Evolutionary conservation across 2,329 filamentous ascomycete species (phyloP).

Genomic region (Exophiala alcalophila): DNA sequence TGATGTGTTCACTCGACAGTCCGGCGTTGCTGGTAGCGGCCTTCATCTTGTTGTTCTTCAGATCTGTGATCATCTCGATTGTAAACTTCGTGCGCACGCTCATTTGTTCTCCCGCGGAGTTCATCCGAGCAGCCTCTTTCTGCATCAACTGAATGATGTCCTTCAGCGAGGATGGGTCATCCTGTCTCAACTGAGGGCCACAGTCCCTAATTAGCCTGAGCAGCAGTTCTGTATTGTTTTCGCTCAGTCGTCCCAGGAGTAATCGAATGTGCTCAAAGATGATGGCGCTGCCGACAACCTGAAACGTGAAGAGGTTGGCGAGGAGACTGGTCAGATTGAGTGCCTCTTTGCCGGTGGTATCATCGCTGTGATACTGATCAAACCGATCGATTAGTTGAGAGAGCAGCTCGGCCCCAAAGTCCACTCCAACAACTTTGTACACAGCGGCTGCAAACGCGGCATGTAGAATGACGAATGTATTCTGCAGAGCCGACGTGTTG

Average conservation of each 20-base stretch:
- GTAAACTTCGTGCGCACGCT: slow-evolving; percentile 93
- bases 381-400: slow-evolving; percentile 76
- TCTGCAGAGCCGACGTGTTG: slow-evolving; percentile 73
- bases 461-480: slow-evolving; percentile 86
- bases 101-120: slow-evolving; percentile 59
- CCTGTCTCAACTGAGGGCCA: slow-evolving; percentile 78
- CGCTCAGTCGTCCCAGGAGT: slow-evolving; percentile 71
- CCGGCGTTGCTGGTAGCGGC: slow-evolving; percentile 67
- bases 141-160: slow-evolving; percentile 81
- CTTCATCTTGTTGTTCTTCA: slow-evolving; percentile 92
- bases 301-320: slow-evolving; percentile 87
- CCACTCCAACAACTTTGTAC: slow-evolving; percentile 81
- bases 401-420: slow-evolving; percentile 84
- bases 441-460: slow-evolving; percentile 85
- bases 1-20: slow-evolving; percentile 75
- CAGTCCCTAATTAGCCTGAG: slow-evolving; percentile 77
- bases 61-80: slow-evolving; percentile 91
- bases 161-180: slow-evolving; percentile 83
- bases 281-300: slow-evolving; percentile 76
- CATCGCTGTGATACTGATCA: slow-evolving; percentile 57
- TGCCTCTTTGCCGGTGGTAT: slow-evolving; percentile 55
- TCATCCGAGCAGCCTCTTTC: slow-evolving; percentile 64
- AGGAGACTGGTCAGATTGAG: slow-evolving; percentile 79
- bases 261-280: slow-evolving; percentile 88
- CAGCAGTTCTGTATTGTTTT: slow-evolving; percentile 83